Evolutionary conservation across 2,329 filamentous ascomycete genomes (phyloP).

Genomic region (Plenodomus lindquistii): DNA sequence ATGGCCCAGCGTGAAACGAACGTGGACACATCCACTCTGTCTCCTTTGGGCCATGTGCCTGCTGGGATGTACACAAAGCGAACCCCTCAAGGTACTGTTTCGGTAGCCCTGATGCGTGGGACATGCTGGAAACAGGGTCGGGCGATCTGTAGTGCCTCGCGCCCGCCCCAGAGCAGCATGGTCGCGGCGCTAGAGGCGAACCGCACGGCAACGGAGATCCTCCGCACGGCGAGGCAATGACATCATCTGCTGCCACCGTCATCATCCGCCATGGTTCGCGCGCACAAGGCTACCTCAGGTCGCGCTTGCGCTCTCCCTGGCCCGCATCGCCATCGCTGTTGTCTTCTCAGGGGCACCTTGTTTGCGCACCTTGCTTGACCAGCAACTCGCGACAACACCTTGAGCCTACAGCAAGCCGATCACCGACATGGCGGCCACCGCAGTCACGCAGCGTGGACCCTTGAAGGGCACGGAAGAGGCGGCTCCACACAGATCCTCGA

Average conservation of each 20-base stretch:
- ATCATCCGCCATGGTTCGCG: conserved; percentile 25
- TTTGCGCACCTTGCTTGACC: background rate
- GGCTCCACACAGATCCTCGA: conserved; percentile 25
- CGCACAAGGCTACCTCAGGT: background rate
- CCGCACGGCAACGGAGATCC: conserved; percentile 18
- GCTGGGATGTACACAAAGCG: background rate
- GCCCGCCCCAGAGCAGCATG: conserved; percentile 11
- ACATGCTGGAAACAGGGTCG: background rate
- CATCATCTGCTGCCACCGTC: conserved; percentile 35
- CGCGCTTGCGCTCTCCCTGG: background rate
- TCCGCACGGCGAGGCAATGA: conserved; percentile 20
- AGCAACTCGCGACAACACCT: background rate
- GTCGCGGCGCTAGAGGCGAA: conserved; percentile 5
- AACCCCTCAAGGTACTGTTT: background rate
- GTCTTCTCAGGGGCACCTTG: background rate
- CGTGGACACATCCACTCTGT: background rate
- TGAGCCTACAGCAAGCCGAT: background rate
- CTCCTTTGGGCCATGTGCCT: background rate
- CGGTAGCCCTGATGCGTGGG: background rate
- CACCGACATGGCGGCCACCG: conserved; percentile 31
- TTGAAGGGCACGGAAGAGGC: conserved; percentile 20
- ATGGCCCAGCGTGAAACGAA: too few relatives aligned
- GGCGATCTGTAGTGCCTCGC: conserved; percentile 10
- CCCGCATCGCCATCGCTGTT: background rate
- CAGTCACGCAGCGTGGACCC: conserved; percentile 23